Percentiles rank a stretch among this genome's conserved stretches.
Evolutionary conservation across 2,329 filamentous ascomycete genomes (phyloP).

Genomic region (Penicillium sp.): DNA sequence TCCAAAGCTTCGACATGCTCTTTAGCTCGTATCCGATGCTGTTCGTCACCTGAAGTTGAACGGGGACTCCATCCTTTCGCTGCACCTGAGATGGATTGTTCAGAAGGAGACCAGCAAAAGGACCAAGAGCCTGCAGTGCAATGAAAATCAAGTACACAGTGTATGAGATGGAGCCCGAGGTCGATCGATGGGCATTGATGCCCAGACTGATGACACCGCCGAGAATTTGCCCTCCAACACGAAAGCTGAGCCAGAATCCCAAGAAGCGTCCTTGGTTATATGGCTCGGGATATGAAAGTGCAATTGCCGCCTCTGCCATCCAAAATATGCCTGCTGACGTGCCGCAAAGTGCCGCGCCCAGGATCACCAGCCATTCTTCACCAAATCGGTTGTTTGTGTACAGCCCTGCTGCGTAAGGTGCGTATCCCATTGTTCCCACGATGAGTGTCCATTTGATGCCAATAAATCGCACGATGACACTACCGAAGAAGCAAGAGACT

Average conservation of each 20-base stretch:
- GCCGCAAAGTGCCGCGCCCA: slow-evolving; percentile 69
- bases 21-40: slow-evolving; percentile 61
- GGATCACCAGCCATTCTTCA: slow-evolving; percentile 65
- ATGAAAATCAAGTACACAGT: slow-evolving; percentile 70
- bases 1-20: slow-evolving; percentile 58
- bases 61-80: slow-evolving; percentile 63
- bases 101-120: slow-evolving; percentile 64
- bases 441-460: slow-evolving; percentile 71
- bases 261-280: slow-evolving; percentile 65
- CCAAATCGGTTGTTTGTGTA: slow-evolving; percentile 72
- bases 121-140: slow-evolving; percentile 64
- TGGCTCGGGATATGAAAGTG: slow-evolving; percentile 69
- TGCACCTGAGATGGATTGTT: slow-evolving; percentile 63
- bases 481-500: slow-evolving; percentile 65
- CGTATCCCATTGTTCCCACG: slow-evolving; percentile 71
- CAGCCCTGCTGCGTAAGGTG: slow-evolving; percentile 68
- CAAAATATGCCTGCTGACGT: slow-evolving; percentile 72
- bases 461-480: slow-evolving; percentile 63
- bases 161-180: slow-evolving; percentile 67
- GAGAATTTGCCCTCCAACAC: slow-evolving; percentile 65
- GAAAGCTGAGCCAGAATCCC: slow-evolving; percentile 66
- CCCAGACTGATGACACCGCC: slow-evolving; percentile 71
- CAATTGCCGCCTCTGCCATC: slow-evolving; percentile 73
- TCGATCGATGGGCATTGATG: slow-evolving; percentile 58
- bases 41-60: slow-evolving; percentile 59